A percentile compares a stretch with the other conserved stretches of the same genome.
phyloP scores from a whole-genome alignment of 441 rosid genomes.

The Sinapis alba region DNA sequence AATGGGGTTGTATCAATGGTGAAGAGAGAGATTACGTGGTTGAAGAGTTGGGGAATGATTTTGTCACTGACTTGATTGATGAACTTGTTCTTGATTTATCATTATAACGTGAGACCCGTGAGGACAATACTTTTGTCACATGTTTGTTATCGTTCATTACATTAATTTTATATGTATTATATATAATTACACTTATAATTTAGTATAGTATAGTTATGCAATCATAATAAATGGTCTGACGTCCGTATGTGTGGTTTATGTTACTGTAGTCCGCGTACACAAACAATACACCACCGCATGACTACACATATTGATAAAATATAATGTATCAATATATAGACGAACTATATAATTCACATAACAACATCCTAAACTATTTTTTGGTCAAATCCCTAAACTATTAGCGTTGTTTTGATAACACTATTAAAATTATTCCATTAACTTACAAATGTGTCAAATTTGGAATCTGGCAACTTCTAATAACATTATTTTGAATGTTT shows the following conservation, averaged over 20 bases:
- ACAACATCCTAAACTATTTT: too few species aligned
- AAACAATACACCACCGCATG: too few species aligned
- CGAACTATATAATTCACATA: too few species aligned
- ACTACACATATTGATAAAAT: too few species aligned
- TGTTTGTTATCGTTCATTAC: not conserved
- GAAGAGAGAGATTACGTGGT: constrained; percentile 39
- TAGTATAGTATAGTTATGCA: not conserved
- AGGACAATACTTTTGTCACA: constrained; percentile 3
- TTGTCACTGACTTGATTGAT: constrained; percentile 49
- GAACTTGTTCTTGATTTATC: constrained; percentile 52
- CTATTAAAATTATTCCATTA: too few species aligned
- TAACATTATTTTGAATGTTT: too few species aligned
- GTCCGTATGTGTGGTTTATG: not conserved
- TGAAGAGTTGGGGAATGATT: constrained; percentile 44
- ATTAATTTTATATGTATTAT: not conserved
- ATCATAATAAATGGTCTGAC: not conserved
- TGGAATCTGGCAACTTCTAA: too few species aligned
- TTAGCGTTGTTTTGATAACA: too few species aligned
- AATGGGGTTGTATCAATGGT: constrained; percentile 28
- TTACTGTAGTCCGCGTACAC: too few species aligned
- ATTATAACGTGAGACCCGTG: not conserved
- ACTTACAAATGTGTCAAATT: too few species aligned
- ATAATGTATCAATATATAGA: too few species aligned
- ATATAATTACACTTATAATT: not conserved
- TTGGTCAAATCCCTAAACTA: too few species aligned